These are phyloP conservation scores for Perilla frutescens DNA, from an alignment of 257 asterid species.

Conservation along the genomic window DNA sequence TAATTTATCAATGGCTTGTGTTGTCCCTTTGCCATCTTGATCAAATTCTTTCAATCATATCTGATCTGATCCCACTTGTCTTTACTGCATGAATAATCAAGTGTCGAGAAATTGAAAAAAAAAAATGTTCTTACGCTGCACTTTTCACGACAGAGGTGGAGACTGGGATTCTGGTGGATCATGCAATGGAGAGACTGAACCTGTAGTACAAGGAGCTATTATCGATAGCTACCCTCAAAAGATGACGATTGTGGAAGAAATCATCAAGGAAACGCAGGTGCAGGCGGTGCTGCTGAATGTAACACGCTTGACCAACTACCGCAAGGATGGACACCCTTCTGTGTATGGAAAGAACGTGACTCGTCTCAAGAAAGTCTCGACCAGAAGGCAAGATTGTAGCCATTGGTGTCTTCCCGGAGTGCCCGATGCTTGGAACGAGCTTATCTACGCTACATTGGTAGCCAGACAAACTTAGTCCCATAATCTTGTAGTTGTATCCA, in stretches of 20 bases:
- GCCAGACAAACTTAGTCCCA: slow-evolving; percentile 40
- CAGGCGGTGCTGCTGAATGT: slow-evolving; percentile 73
- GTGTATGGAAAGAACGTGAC: slow-evolving; percentile 72
- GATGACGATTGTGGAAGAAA: slow-evolving; percentile 81
- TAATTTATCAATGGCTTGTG: too few species aligned
- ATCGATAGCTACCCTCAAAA: slow-evolving; percentile 78
- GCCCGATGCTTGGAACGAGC: slow-evolving; percentile 98
- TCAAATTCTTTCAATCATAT: slow-evolving; percentile 1
- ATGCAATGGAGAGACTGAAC: slow-evolving; percentile 82
- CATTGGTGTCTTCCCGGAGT: slow-evolving; percentile 99
- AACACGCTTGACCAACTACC: slow-evolving; percentile 77
- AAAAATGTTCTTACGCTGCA: slow-evolving; percentile 4
- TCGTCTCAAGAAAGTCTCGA: slow-evolving; percentile 59
- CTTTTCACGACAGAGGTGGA: slow-evolving; percentile 75
- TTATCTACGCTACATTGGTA: slow-evolving; percentile 74
- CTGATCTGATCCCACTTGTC: too few species aligned
- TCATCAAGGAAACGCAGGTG: slow-evolving; percentile 57
- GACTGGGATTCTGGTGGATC: slow-evolving; percentile 99
- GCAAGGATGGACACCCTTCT: slow-evolving; percentile 97
- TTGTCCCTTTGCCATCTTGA: not conserved
- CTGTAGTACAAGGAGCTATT: slow-evolving; percentile 67
- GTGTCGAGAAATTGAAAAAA: not conserved
- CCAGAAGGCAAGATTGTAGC: slow-evolving; percentile 91
- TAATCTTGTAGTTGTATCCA: slow-evolving; percentile 21
- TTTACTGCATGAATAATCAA: not conserved